These are phyloP conservation scores for Thelonectria blattea DNA, from an alignment of 2,329 filamentous ascomycete genomes.

Conservation along the genomic window DNA sequence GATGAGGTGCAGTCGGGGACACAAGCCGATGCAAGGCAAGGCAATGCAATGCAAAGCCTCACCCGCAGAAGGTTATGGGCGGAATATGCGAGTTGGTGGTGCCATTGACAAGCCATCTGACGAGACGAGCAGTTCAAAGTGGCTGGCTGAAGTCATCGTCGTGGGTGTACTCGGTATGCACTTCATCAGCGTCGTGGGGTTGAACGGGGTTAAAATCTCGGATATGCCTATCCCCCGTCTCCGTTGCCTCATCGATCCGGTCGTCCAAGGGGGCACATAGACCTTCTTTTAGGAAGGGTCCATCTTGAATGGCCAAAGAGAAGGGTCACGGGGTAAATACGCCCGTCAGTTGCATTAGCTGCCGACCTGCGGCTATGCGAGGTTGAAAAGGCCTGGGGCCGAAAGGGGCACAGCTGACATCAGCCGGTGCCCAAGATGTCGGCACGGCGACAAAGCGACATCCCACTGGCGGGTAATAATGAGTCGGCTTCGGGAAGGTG, in stretches of 20 bases:
- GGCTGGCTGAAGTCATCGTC: conserved; percentile 16
- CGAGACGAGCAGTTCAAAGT: conserved; percentile 20
- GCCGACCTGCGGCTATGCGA: background rate
- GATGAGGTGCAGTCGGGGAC: conserved; percentile 21
- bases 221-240: conserved; percentile 17
- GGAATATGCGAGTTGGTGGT: conserved; percentile 30
- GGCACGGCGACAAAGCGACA: background rate
- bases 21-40: conserved; percentile 15
- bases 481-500: conserved; percentile 1
- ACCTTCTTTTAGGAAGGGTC: conserved; percentile 18
- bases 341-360: conserved; percentile 13
- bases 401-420: conserved; percentile 20
- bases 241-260: conserved; percentile 21
- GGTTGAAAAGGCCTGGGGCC: conserved; percentile 9
- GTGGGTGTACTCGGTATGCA: background rate
- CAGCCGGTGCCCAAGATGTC: conserved; percentile 9
- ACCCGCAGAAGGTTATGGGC: conserved; percentile 21
- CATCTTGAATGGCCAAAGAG: conserved; percentile 15
- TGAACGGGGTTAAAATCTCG: conserved; percentile 28
- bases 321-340: conserved; percentile 21
- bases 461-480: conserved; percentile 1
- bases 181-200: no score
- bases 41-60: conserved; percentile 27
- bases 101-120: conserved; percentile 28
- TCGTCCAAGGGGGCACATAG: conserved; percentile 23